Evolutionary conservation across 2,329 filamentous ascomycete species (phyloP).

Genomic region (Apiospora koreana): DNA sequence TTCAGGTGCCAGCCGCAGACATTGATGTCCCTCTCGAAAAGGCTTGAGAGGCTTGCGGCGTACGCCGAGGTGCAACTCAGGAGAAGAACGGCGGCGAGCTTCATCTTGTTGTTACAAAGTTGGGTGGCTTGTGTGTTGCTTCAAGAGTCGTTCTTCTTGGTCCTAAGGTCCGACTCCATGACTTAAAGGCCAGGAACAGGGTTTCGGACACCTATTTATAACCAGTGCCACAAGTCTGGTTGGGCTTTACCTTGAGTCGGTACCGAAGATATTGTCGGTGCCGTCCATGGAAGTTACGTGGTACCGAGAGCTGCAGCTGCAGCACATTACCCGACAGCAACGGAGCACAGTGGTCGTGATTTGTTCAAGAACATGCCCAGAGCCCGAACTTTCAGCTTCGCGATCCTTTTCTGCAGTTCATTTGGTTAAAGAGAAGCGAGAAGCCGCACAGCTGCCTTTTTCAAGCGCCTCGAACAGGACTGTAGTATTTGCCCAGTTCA

Average conservation of each 20-base stretch:
- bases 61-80: background rate
- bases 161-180: too few species aligned
- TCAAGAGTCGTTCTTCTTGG: background rate
- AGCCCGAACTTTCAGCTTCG: background rate
- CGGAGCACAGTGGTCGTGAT: background rate
- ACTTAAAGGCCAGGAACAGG: background rate
- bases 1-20: conserved; percentile 7
- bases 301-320: background rate
- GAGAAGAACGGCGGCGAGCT: background rate
- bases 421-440: background rate
- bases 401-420: background rate
- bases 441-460: too few species aligned
- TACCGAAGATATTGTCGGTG: background rate
- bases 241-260: background rate
- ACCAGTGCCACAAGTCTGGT: background rate
- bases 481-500: background rate
- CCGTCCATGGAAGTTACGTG: background rate
- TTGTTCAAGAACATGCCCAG: background rate
- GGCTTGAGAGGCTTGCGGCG: background rate
- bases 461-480: background rate
- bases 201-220: background rate
- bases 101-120: background rate
- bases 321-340: background rate
- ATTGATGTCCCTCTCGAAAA: background rate
- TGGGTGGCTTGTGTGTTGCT: background rate